Base-by-base conservation (phyloP, 2,329 filamentous ascomycete species). In the Emergomyces orientalis region DNA sequence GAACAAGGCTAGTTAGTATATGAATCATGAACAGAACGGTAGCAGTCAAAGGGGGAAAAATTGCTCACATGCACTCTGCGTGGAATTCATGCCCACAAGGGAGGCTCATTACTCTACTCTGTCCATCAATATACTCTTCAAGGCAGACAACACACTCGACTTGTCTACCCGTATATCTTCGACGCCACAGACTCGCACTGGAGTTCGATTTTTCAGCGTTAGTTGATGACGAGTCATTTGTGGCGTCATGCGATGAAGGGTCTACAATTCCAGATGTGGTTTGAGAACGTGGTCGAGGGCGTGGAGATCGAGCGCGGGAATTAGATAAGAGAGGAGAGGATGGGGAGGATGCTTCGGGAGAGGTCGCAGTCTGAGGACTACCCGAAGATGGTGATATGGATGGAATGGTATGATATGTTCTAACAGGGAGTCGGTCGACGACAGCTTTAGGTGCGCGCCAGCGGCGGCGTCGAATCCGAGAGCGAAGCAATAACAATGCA, bases 61-160 rank as follows among this genome's bases (percentile, higher is more conserved):
- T 63, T 57, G 88, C 91, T 88, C 79, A 96, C 91, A 99, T 97
- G 91, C 94, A 99, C 73, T 96, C 91, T 34, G 83, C 93, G 75
- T 99, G 94, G 76, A 97, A 99, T 72, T 99, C 94, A 74, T 99
- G 94, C 43, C 94, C 94, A 76, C 94, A 99, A 9, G 94, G 94
- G 64, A 99, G 78, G 72, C 91, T 95, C 94, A 99, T 99, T 47
- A 99, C 93, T 71, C 86, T 86, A 74, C 91, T 96, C 69, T 97
- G 87, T 47, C 94, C 94, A 74, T 97, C 92, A 27, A 96, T 82
- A 71, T 97, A 99, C 73, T 99, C 94, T 72, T 99, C 94, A 41
- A 99, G 79, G 70, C 94, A 99, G 1, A 99, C 93, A 14, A 97
- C 93, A 72, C 94, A 99, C 75, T 99, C 94, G 9, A 91, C 86